Conservation (phyloP, 148 eudicot genomes). For the Vaccinium corymbosum region DNA sequence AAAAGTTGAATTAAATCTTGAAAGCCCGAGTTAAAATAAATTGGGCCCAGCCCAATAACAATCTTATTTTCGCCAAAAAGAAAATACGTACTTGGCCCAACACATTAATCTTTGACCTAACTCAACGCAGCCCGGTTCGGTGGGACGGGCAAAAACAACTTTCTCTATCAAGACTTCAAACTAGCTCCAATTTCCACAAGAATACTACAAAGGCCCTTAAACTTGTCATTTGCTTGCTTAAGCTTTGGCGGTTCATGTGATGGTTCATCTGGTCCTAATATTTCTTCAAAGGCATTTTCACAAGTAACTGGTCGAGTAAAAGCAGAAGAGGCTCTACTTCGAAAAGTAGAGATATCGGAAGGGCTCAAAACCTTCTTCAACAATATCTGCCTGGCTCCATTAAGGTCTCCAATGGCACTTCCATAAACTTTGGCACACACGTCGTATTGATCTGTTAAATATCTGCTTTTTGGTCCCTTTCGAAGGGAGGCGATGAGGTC, state of each 20-base stretch:
- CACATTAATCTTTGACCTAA: too few species aligned
- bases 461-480: background rate
- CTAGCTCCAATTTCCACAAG: background rate
- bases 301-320: background rate
- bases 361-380: background rate
- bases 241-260: slow-evolving; percentile 6
- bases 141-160: background rate
- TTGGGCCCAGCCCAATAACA: too few species aligned
- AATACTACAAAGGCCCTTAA: background rate
- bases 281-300: background rate
- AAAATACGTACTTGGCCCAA: too few species aligned
- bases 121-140: too few species aligned
- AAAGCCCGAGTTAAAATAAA: too few species aligned
- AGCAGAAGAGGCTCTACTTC: slow-evolving; percentile 11
- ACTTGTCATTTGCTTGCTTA: slow-evolving; percentile 6
- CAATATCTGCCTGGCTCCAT: background rate
- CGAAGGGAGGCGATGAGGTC: slow-evolving; percentile 4
- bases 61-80: too few species aligned
- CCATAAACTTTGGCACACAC: background rate
- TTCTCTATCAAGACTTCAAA: background rate
- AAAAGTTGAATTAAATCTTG: too few species aligned
- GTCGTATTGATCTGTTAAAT: background rate
- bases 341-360: background rate
- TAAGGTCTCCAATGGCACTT: background rate
- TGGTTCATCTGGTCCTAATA: slow-evolving; percentile 1